Evolutionary conservation across 2,329 filamentous ascomycete genomes (phyloP), one percentile per base, ranked within the genome.

Genomic region (Cercospora janseana): DNA sequence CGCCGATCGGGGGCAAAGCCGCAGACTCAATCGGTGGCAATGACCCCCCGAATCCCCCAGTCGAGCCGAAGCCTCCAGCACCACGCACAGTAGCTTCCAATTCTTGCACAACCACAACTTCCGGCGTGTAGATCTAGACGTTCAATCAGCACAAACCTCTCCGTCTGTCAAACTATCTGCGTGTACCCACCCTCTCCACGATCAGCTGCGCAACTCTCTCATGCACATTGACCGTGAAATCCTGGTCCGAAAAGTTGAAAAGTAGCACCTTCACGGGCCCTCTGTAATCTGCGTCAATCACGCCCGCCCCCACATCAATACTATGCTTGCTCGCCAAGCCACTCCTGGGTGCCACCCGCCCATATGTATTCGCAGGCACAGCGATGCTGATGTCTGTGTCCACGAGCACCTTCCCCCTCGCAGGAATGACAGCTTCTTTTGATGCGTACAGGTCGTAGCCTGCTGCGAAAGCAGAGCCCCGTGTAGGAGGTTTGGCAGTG

Each of bases 211-310:
- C 94, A 65, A 98, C 77, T 46, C 93, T 86, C 71, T 98, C 93
- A 42, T 92, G 92, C 66, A 86, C 83, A 65, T 86, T 85, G 59
- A 98, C 77, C 35, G 74, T 77, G 66, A 94, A 97, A 68, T 95
- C 90, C 31, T 74, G 72, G 43, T 95, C 90, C 44, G 79, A 80
- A 70, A 95, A 85, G 75, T 98, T 98, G 72, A 97, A 97, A 45
- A 98, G 81, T 60, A 98, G 79, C 20, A 98, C 87, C 77, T 94
- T 95, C 64, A 98, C 86, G 60, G 87, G 87, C 15, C 93, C 93
- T 27, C 93, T 82, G 76, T 98, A 98, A 72, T 98, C 93, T 26
- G 92, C 91, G 70, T 98, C 93, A 63, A 98, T 97, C 58, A 98
- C 93, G 47, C 93, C 93, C 0, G 93, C 93, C 56, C 94, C 90